Evolutionary conservation across 768 basidiomycete species (phyloP), one percentile per base, ranked within the genome.

Genomic region (Amanita polypyramis): DNA sequence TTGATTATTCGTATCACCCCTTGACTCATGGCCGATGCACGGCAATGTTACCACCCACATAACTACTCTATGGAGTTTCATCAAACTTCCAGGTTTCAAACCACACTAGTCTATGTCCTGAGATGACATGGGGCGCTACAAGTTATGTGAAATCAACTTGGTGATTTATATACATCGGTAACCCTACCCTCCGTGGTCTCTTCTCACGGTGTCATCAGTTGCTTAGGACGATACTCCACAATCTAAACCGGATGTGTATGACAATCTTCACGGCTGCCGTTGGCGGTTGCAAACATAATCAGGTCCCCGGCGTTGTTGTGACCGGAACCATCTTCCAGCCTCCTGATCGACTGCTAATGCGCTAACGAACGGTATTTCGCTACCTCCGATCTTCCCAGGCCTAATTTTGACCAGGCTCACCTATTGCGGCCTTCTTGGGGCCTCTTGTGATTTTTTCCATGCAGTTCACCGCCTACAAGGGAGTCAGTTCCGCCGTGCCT

Each of bases 361-460:
- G n/a, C 23, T 20, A 9, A 25, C 25, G 5, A 27, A n/a, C 45
- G 45, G 45, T 46, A 37, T 35, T 46, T 46, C 35, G 10, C 27
- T 12, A 38, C 25, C 3, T 46, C 45, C 45, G 45, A 46, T 34
- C 21, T 43, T 29, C 21, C 11, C 15, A 21, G 33, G 7, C 37
- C 45, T 34, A 19, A 17, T 21, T 46, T 12, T 34, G 43, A 1
- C 3, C 10, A 4, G 19, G 7, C 19, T 23, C 50, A 43, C 27
- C 43, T 45, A 39, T 41, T 55, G 48, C 53, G 56, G 51, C 2
- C 1, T 35, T 30, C 34, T 40, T 38, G 51, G 51, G 55, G 46
- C n/a, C 34, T 25, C 15, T 9, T 35, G 38, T n/a, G 6, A 4
- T 19, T 34, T 23, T 44, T 30, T 42, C 9, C 34, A 27, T 32